Conservation (phyloP, 1,139 yeast species). For the Geotrichum restrictum region DNA sequence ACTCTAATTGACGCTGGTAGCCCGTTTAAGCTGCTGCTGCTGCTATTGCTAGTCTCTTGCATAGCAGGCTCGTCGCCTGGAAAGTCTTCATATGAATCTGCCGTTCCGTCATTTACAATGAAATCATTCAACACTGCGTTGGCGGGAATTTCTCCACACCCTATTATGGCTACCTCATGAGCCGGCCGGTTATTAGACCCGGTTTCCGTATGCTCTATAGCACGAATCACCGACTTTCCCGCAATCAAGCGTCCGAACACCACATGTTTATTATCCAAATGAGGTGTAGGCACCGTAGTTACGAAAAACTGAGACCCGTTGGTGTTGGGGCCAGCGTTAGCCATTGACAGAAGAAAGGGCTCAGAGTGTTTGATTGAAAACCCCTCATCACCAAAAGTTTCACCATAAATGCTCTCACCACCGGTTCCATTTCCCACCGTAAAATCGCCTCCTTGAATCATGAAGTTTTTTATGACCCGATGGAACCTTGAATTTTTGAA, state of each 20-base stretch:
- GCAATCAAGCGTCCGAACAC: conserved; percentile 86
- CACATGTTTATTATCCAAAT: conserved; percentile 89
- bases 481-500: conserved; percentile 85
- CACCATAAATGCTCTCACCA: conserved; percentile 91
- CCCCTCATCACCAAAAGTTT: conserved; percentile 83
- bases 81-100: conserved; percentile 73
- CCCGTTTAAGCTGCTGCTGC: conserved; percentile 31
- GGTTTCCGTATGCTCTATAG: conserved; percentile 66
- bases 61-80: conserved; percentile 62
- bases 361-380: conserved; percentile 69
- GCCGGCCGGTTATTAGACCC: conserved; percentile 60
- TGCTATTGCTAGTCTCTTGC: conserved; percentile 36
- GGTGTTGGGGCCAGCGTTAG: conserved; percentile 91
- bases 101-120: conserved; percentile 62
- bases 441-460: conserved; percentile 97
- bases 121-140: background rate
- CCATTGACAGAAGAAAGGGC: conserved; percentile 92
- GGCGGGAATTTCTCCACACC: conserved; percentile 64
- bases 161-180: conserved; percentile 59
- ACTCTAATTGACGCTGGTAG: conserved; percentile 57
- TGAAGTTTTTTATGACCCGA: conserved; percentile 78
- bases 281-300: conserved; percentile 73
- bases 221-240: conserved; percentile 78
- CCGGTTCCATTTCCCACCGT: conserved; percentile 88
- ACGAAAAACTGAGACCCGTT: conserved; percentile 94